Evolutionary conservation across 225 moss, liverwort and hornwort genomes (phyloP).

Genomic region (Physcomitrellopsis africana): DNA sequence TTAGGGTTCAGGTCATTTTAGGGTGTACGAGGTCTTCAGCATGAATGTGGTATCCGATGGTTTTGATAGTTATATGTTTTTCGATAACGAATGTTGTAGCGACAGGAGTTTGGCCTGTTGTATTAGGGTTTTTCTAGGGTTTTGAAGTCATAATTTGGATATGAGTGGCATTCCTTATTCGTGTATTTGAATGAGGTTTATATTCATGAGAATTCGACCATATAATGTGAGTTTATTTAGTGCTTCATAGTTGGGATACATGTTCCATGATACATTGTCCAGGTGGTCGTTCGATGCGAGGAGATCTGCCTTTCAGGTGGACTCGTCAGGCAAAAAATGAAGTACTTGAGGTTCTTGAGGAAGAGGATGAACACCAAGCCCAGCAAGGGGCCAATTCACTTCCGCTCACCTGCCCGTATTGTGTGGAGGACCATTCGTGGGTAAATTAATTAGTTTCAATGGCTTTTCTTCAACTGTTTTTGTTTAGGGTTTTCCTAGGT

Average conservation of each 20-base stretch:
- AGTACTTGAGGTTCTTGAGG: slow-evolving; percentile 75
- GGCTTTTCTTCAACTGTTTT: background rate
- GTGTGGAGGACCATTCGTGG: slow-evolving; percentile 87
- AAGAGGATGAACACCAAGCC: slow-evolving; percentile 97
- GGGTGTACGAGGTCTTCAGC: background rate
- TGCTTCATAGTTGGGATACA: background rate
- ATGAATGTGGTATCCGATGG: background rate
- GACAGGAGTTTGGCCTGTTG: no score
- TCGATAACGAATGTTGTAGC: no score
- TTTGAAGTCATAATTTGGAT: no score
- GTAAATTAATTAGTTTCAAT: slow-evolving; percentile 31
- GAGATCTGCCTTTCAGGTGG: slow-evolving; percentile 89
- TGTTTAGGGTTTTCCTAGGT: no score
- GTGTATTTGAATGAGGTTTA: no score
- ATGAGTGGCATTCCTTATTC: no score
- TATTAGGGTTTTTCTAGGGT: no score
- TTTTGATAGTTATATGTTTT: background rate
- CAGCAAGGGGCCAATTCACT: slow-evolving; percentile 92
- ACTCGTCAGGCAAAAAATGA: slow-evolving; percentile 88
- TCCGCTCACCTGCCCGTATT: slow-evolving; percentile 78
- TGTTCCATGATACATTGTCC: background rate
- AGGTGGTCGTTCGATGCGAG: slow-evolving; percentile 83
- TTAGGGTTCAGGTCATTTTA: no score
- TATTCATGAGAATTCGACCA: no score
- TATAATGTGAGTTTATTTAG: background rate